Evolutionary conservation across 2,329 filamentous ascomycete species (phyloP).

Genomic region (Exserohilum rostratum): DNA sequence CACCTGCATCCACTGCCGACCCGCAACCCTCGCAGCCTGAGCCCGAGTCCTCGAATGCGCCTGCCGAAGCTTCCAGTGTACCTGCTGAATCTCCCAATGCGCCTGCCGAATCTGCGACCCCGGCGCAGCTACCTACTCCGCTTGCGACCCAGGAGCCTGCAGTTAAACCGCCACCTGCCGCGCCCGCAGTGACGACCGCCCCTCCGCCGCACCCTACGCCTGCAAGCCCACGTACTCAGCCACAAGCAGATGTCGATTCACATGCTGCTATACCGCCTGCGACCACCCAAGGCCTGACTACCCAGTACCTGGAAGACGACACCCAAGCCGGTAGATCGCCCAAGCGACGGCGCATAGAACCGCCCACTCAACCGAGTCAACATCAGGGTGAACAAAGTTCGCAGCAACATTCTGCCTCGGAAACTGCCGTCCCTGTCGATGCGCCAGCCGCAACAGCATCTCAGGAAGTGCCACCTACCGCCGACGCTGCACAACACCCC

Average conservation of each 20-base stretch:
- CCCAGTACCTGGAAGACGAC: slow-evolving; percentile 17
- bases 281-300: neutral
- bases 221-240: neutral
- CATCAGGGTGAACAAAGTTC: neutral
- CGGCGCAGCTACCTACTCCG: slow-evolving; percentile 32
- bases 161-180: neutral
- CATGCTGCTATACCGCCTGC: neutral
- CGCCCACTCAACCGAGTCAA: neutral
- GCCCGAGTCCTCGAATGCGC: slow-evolving; percentile 10
- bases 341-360: slow-evolving; percentile 30
- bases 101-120: slow-evolving; percentile 11
- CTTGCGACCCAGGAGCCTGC: slow-evolving; percentile 30
- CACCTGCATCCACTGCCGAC: slow-evolving; percentile 21
- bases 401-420: neutral
- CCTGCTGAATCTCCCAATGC: too few species aligned
- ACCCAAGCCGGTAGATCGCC: slow-evolving; percentile 20
- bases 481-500: neutral
- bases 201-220: slow-evolving; percentile 3
- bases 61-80: too few species aligned
- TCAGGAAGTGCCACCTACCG: neutral
- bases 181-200: neutral
- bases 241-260: neutral
- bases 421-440: neutral
- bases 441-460: neutral
- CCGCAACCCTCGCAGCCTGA: slow-evolving; percentile 15